A percentile compares a stretch with the other conserved stretches of the same genome.
Evolutionary conservation across 257 asterid genomes (phyloP).

Genomic region (Nicotiana sylvestris): DNA sequence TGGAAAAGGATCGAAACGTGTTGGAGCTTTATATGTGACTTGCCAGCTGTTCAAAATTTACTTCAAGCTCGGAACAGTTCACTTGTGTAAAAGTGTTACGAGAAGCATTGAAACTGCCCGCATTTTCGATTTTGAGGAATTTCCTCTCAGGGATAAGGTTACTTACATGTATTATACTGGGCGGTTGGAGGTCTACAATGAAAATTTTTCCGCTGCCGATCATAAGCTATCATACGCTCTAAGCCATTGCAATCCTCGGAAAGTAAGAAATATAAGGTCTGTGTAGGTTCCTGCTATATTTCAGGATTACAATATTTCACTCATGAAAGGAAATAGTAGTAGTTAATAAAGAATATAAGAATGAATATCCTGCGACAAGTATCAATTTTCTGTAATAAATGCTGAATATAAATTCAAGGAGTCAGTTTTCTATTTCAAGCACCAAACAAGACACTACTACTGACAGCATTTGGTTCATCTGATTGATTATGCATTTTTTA

Average conservation of each 20-base stretch:
- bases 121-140: constrained; percentile 93
- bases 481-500: neutral
- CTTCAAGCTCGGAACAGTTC: constrained; percentile 94
- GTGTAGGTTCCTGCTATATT: neutral
- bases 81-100: constrained; percentile 91
- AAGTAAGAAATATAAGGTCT: constrained; percentile 81
- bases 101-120: constrained; percentile 96
- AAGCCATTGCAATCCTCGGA: constrained; percentile 50
- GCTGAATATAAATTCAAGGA: neutral
- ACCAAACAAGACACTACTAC: neutral
- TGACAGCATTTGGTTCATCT: neutral
- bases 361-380: neutral
- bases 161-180: constrained; percentile 99
- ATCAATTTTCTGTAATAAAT: neutral
- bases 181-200: constrained; percentile 94
- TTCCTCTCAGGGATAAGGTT: constrained; percentile 88
- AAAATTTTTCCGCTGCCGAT: constrained; percentile 89
- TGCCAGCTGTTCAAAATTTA: constrained; percentile 88
- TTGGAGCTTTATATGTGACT: constrained; percentile 91
- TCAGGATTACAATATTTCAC: neutral
- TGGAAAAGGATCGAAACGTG: constrained; percentile 91
- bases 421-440: neutral
- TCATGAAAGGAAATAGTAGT: neutral
- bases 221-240: constrained; percentile 89
- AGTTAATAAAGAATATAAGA: neutral